phyloP scores from a whole-genome alignment of 2,329 filamentous ascomycete species.

The Aspergillus piperis region DNA sequence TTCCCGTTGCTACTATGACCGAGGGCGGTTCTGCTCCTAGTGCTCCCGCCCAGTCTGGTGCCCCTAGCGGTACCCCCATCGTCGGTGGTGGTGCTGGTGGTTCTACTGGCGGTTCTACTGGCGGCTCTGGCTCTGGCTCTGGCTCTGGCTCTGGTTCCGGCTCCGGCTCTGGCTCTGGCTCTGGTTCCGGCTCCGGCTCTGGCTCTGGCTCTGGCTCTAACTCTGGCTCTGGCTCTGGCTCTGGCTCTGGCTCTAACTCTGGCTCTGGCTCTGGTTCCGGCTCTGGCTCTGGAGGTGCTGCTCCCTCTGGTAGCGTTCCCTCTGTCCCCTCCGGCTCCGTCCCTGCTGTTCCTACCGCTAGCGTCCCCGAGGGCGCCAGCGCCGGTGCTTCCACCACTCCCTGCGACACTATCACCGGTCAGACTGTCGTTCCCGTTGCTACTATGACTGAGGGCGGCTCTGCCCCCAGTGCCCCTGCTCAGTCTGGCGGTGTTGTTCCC shows the following conservation, averaged over 20 bases:
- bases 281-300: background rate
- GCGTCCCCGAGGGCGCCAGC: too few species aligned
- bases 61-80: constrained; percentile 14
- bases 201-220: constrained; percentile 13
- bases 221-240: background rate
- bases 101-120: constrained; percentile 12
- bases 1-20: constrained; percentile 8
- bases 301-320: constrained; percentile 6
- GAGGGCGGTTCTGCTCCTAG: constrained; percentile 14
- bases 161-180: constrained; percentile 7
- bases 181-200: constrained; percentile 8
- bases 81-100: constrained; percentile 21
- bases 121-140: background rate
- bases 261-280: too few species aligned
- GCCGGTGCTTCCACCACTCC: too few species aligned
- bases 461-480: constrained; percentile 11
- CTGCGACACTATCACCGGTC: too few species aligned
- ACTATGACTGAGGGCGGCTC: constrained; percentile 14
- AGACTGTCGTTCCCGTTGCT: constrained; percentile 9
- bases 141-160: background rate
- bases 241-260: background rate
- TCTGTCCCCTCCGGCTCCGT: background rate
- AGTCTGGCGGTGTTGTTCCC: constrained; percentile 5
- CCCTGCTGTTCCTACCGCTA: constrained; percentile 8
- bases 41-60: constrained; percentile 12